Conservation (phyloP, 345 rosid species). For the Gossypium thurberi region DNA sequence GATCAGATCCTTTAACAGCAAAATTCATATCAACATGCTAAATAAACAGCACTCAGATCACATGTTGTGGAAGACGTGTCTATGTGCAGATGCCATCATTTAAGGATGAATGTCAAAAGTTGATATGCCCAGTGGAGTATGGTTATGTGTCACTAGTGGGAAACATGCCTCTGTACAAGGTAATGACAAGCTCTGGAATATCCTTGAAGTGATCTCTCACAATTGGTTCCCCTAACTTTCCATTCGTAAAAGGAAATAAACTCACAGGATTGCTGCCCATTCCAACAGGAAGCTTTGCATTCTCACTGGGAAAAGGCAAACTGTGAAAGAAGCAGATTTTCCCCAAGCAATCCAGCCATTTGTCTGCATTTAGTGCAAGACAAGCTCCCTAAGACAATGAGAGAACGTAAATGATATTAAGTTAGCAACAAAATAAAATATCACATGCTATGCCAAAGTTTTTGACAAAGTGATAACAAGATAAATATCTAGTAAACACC, state of each 20-base stretch:
- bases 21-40: conserved; percentile 2
- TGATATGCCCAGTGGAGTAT: neutral
- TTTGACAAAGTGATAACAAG: neutral
- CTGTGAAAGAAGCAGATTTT: conserved; percentile 63
- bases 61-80: neutral
- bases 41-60: neutral
- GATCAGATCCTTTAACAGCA: conserved; percentile 10
- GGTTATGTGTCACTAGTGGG: neutral
- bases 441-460: neutral
- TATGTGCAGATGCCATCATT: too few relatives aligned
- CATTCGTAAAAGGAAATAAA: neutral
- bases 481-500: neutral
- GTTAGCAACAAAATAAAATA: neutral
- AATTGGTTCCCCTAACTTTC: conserved; percentile 5
- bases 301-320: conserved; percentile 51
- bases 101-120: neutral
- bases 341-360: conserved; percentile 67
- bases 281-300: conserved; percentile 87
- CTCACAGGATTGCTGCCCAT: conserved; percentile 97
- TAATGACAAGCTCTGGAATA: neutral
- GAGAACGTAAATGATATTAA: neutral
- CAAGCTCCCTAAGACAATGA: conserved; percentile 70
- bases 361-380: conserved; percentile 76
- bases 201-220: neutral
- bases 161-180: neutral